phyloP scores from a whole-genome alignment of 2,329 filamentous ascomycete genomes.

The Penicillium sclerotiorum region DNA sequence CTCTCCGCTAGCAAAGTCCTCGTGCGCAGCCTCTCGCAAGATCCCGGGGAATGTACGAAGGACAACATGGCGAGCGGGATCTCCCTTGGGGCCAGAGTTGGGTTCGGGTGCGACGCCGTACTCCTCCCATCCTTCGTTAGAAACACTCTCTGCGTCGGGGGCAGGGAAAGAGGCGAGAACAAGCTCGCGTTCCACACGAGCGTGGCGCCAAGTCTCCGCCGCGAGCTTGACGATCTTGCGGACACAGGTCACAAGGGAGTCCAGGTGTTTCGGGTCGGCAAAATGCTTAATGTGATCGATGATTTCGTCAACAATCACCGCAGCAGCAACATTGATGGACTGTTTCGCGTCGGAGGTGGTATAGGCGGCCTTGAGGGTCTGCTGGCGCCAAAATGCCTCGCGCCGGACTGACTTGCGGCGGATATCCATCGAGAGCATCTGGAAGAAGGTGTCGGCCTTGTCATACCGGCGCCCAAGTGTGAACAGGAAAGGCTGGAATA shows the following conservation, averaged over 20 bases:
- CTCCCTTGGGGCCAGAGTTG: conserved; percentile 14
- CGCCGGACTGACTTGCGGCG: conserved; percentile 59
- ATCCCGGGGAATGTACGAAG: conserved; percentile 57
- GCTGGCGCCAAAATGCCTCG: conserved; percentile 61
- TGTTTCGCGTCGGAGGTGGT: conserved; percentile 60
- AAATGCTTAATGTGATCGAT: conserved; percentile 58
- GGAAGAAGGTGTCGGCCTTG: conserved; percentile 59
- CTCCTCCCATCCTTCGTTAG: conserved; percentile 43
- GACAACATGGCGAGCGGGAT: conserved; percentile 46
- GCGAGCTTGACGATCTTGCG: conserved; percentile 60
- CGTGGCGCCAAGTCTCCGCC: conserved; percentile 61
- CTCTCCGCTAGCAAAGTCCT: conserved; percentile 52
- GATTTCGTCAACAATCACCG: conserved; percentile 60
- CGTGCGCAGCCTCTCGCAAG: conserved; percentile 54
- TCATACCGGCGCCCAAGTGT: conserved; percentile 57
- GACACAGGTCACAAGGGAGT: conserved; percentile 54
- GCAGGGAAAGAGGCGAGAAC: conserved; percentile 56
- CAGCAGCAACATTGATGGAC: conserved; percentile 58
- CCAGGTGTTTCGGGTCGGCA: conserved; percentile 53
- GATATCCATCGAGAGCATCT: conserved; percentile 58
- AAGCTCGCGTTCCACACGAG: conserved; percentile 59
- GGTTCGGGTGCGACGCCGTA: conserved; percentile 31
- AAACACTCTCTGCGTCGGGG: conserved; percentile 36
- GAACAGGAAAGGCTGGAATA: conserved; percentile 62
- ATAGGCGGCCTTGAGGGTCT: conserved; percentile 60